These are phyloP conservation scores for Chrysoporthe austroafricana DNA, from an alignment of 2,329 filamentous ascomycete genomes.

Conservation along the genomic window DNA sequence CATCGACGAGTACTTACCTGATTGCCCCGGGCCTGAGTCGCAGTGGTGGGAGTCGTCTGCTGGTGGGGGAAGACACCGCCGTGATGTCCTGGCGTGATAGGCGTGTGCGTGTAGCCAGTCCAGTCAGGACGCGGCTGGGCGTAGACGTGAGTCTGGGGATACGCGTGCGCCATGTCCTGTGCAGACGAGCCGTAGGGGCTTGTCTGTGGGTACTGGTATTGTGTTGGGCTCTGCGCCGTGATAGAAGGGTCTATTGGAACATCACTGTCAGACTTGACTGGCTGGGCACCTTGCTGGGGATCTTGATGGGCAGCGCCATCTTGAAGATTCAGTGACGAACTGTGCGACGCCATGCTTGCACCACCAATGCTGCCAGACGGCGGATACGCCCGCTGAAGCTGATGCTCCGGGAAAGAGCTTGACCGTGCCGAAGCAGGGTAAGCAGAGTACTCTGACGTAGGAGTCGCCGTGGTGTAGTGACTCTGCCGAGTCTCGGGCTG, in stretches of 20 bases:
- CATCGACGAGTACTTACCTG: conserved; percentile 56
- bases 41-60: conserved; percentile 58
- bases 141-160: conserved; percentile 68
- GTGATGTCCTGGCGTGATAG: conserved; percentile 55
- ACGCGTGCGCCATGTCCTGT: conserved; percentile 84
- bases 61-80: conserved; percentile 50
- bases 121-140: conserved; percentile 72
- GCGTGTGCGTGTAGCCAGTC: conserved; percentile 64
- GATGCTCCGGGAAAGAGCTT: conserved; percentile 78
- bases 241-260: conserved; percentile 99
- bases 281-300: conserved; percentile 64
- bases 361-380: conserved; percentile 69
- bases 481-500: conserved; percentile 76
- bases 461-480: conserved; percentile 79
- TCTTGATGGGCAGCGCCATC: conserved; percentile 74
- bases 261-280: conserved; percentile 92
- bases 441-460: conserved; percentile 85
- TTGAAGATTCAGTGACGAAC: conserved; percentile 90
- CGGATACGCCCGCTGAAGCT: conserved; percentile 84
- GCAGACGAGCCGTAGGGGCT: conserved; percentile 79
- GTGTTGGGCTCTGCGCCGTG: conserved; percentile 84
- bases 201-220: conserved; percentile 27
- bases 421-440: conserved; percentile 78
- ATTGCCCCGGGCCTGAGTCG: conserved; percentile 55
- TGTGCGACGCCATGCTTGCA: conserved; percentile 96